Percentiles rank a stretch among this genome's conserved stretches.
Evolutionary conservation across 345 rosid genomes (phyloP).

Genomic region (Citrus cavaleriei): DNA sequence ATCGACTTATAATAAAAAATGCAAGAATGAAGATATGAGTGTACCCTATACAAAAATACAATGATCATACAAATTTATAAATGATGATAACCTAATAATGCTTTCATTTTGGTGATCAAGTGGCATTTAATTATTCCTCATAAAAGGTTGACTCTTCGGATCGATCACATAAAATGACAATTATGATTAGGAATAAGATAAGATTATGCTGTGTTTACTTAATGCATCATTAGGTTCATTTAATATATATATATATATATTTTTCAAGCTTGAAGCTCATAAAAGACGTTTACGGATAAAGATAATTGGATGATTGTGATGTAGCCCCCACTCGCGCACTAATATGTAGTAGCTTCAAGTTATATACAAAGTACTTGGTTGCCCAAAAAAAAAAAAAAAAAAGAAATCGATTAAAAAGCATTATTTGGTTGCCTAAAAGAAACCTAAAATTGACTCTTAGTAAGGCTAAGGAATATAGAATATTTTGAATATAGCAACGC

Average conservation of each 20-base stretch:
- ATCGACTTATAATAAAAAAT: too few relatives aligned
- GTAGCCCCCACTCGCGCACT: neutral
- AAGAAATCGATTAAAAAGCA: too few relatives aligned
- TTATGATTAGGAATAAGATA: neutral
- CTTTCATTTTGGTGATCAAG: neutral
- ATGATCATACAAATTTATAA: neutral
- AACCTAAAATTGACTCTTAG: neutral
- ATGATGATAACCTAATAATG: neutral
- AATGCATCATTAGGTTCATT: neutral
- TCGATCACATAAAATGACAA: neutral
- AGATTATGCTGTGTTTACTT: neutral
- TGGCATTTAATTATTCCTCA: neutral
- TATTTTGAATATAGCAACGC: neutral
- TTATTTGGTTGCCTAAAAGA: neutral
- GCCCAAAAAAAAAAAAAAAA: too few relatives aligned
- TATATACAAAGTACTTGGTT: neutral
- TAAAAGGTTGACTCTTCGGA: neutral
- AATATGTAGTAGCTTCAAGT: neutral
- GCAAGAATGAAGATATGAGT: too few relatives aligned
- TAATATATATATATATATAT: too few relatives aligned
- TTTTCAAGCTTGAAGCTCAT: too few relatives aligned
- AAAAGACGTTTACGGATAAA: too few relatives aligned
- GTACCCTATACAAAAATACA: too few relatives aligned
- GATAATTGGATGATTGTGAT: neutral
- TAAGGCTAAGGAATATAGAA: too few relatives aligned